phyloP scores from a whole-genome alignment of 2,329 filamentous ascomycete genomes.

The Teratosphaeriaceae sp. region DNA sequence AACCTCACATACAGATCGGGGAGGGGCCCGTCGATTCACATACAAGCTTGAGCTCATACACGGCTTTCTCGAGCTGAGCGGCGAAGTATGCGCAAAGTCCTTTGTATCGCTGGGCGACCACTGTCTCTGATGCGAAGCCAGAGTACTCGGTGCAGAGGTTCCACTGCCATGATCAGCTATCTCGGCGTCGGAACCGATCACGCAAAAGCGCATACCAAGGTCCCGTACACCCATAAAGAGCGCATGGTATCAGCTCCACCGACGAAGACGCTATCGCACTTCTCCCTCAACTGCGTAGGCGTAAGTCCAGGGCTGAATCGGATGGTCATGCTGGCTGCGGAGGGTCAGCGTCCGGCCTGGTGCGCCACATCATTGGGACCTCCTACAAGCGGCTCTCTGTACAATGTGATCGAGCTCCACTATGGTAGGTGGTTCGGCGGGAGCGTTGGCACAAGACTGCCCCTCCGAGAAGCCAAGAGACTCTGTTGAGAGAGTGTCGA shows the following conservation, averaged over 20 bases:
- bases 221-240: slow-evolving; percentile 8
- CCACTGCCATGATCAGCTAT: no score
- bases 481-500: slow-evolving; percentile 10
- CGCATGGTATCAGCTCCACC: slow-evolving; percentile 5
- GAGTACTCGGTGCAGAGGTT: slow-evolving; percentile 11
- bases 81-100: slow-evolving; percentile 6
- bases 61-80: slow-evolving; percentile 6
- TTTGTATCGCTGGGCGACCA: slow-evolving; percentile 7
- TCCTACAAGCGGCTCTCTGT: background rate
- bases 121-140: slow-evolving; percentile 2
- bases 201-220: no score
- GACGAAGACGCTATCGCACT: slow-evolving; percentile 3
- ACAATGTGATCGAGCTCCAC: background rate
- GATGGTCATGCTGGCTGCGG: slow-evolving; percentile 9
- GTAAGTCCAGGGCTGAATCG: slow-evolving; percentile 10
- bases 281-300: slow-evolving; percentile 5
- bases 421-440: background rate
- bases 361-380: background rate
- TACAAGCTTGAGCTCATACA: slow-evolving; percentile 8
- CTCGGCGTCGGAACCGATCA: no score
- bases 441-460: no score
- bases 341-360: background rate
- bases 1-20: no score
- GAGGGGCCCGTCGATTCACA: background rate
- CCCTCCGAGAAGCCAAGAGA: no score